Percentiles rank a stretch among this genome's conserved stretches.
These are phyloP conservation scores for Ustulina deusta DNA, from an alignment of 2,329 filamentous ascomycete genomes.

Conservation along the genomic window DNA sequence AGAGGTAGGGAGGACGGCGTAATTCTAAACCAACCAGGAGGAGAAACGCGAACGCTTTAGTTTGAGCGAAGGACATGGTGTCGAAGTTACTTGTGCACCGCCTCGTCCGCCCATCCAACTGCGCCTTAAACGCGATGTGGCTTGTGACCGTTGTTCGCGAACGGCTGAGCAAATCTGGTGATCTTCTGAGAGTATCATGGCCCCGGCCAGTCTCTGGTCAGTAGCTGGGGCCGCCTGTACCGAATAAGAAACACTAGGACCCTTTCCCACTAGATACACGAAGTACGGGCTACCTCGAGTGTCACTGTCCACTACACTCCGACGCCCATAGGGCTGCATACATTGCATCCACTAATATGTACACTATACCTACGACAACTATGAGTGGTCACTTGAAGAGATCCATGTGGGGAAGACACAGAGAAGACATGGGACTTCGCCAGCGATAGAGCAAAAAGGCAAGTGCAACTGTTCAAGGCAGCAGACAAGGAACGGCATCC, in stretches of 20 bases:
- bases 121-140: slow-evolving; percentile 31
- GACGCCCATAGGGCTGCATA: slow-evolving; percentile 17
- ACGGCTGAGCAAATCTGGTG: slow-evolving; percentile 35
- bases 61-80: background rate
- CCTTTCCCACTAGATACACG: background rate
- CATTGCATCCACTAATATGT: background rate
- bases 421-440: background rate
- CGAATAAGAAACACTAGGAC: background rate
- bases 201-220: background rate
- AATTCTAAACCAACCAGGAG: too few species aligned
- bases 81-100: slow-evolving; percentile 1
- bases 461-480: slow-evolving; percentile 15
- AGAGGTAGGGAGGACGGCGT: background rate
- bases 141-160: slow-evolving; percentile 32
- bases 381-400: slow-evolving; percentile 3
- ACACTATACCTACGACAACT: background rate
- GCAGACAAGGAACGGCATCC: background rate
- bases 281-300: slow-evolving; percentile 11
- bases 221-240: background rate
- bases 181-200: slow-evolving; percentile 22
- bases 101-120: slow-evolving; percentile 17
- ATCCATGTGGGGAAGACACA: slow-evolving; percentile 1
- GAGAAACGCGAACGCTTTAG: too few species aligned
- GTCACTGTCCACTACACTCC: background rate
- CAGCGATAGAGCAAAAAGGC: background rate